Evolutionary conservation across 2,329 filamentous ascomycete species (phyloP), one percentile per base, ranked within the genome.

Genomic region (Allantophomopsis cytisporea): DNA sequence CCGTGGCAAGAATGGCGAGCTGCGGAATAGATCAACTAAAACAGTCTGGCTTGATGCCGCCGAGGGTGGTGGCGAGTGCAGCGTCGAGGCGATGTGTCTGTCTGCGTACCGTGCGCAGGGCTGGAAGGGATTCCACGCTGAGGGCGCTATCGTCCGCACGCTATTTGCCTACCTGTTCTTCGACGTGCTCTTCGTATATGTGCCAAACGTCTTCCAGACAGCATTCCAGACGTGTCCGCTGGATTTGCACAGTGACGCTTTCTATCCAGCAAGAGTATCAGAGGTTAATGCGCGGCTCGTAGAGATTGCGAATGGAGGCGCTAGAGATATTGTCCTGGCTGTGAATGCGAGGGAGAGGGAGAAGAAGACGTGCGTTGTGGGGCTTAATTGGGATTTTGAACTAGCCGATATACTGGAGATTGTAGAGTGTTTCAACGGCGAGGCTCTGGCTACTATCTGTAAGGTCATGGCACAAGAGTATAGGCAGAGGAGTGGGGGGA

Each of bases 401-500:
- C 59, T 88, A 5, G 67, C 76, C 4, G 88, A 96, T 55, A 61
- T 98, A 18, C 55, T 82, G 6, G 85, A 94, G 57, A 80, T 96
- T 43, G 79, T 80, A 5, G 54, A 61, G 17, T 89, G 83, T 60
- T 94, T 94, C 54, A 69, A 77, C 21, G 80, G 83, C n/a, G 74
- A 77, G 44, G 86, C 84, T 1, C 65, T 98, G 43, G 84, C 83
- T 5, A 78, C 78, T 0, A 70, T 96, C 21, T 95, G 91, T 63
- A 91, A 89, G 59, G 86, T 96, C 32, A 78, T 96, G 71, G 88
- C 86, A 32, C 88, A 98, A 61, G 91, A 98, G 58, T 98, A 98
- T 60, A 75, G 77, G 46, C 80, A 85, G 50, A 67, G 91, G 37
- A 85, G 84, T 4, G 83, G 86, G 13, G 91, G 91, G 0, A 80